Conservation (phyloP, 140 eudicot genomes). For the Senecio squalidus region DNA sequence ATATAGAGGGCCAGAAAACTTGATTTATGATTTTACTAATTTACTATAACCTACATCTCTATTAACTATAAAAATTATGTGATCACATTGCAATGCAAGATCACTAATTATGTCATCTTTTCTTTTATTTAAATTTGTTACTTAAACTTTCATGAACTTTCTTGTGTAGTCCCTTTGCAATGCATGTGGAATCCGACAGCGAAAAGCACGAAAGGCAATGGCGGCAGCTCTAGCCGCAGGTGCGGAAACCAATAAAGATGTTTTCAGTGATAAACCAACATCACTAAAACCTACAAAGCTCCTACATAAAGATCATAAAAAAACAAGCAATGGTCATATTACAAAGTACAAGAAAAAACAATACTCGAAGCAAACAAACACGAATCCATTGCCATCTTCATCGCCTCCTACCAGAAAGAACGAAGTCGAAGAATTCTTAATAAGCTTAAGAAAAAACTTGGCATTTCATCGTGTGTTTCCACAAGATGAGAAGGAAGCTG, state of each 20-base stretch:
- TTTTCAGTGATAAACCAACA: conserved; percentile 20
- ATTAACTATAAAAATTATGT: too few relatives aligned
- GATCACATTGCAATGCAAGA: background rate
- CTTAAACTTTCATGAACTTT: background rate
- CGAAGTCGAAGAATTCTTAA: conserved; percentile 64
- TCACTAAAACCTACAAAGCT: conserved; percentile 44
- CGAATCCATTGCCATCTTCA: conserved; percentile 9
- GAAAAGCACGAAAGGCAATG: conserved; percentile 87
- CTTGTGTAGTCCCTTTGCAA: conserved; percentile 77
- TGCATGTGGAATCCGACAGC: conserved; percentile 96
- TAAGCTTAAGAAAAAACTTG: conserved; percentile 58
- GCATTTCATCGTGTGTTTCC: conserved; percentile 69
- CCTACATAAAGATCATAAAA: conserved; percentile 38
- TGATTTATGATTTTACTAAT: background rate
- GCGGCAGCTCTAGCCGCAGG: conserved; percentile 65
- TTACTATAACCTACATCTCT: too few relatives aligned
- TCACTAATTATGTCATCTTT: background rate
- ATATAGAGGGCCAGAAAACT: background rate
- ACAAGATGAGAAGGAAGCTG: conserved; percentile 96
- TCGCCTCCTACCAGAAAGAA: conserved; percentile 32
- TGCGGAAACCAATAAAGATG: conserved; percentile 22
- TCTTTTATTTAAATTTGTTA: background rate
- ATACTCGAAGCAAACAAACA: conserved; percentile 14
- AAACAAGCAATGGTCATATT: conserved; percentile 22
- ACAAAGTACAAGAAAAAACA: conserved; percentile 43